These are phyloP conservation scores for Mycena vulgaris DNA, from an alignment of 768 basidiomycete genomes.

Conservation along the genomic window DNA sequence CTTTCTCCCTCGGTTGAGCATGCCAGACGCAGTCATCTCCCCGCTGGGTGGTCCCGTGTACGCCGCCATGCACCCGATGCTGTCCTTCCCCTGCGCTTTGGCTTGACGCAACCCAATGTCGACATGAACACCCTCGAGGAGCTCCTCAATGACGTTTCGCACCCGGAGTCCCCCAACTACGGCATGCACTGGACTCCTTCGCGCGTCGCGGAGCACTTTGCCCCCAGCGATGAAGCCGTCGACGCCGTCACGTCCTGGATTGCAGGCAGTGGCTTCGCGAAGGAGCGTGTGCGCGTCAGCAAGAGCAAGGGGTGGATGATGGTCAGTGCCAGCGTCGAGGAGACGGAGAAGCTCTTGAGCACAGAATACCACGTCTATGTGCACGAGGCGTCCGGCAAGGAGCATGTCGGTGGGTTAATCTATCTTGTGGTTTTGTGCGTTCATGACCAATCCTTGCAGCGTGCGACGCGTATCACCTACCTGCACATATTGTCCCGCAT, in stretches of 20 bases:
- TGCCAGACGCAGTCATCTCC: slow-evolving; percentile 56
- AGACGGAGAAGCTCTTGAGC: slow-evolving; percentile 57
- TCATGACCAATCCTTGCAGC: slow-evolving; percentile 40
- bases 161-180: slow-evolving; percentile 66
- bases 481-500: too few relatives aligned
- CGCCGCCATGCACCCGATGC: slow-evolving; percentile 52
- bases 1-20: slow-evolving; percentile 59
- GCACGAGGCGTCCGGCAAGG: slow-evolving; percentile 52
- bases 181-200: slow-evolving; percentile 65
- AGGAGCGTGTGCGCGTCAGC: slow-evolving; percentile 55
- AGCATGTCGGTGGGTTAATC: slow-evolving; percentile 55
- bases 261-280: slow-evolving; percentile 54
- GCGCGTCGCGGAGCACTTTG: slow-evolving; percentile 61
- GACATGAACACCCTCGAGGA: slow-evolving; percentile 55
- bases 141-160: slow-evolving; percentile 62
- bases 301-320: slow-evolving; percentile 57
- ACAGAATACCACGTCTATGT: slow-evolving; percentile 61
- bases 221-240: slow-evolving; percentile 59
- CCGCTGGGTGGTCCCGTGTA: slow-evolving; percentile 57
- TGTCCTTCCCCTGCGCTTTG: slow-evolving; percentile 63
- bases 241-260: slow-evolving; percentile 62
- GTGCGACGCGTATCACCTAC: slow-evolving; percentile 48
- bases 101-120: slow-evolving; percentile 63
- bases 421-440: background rate
- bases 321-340: slow-evolving; percentile 55